phyloP scores from a whole-genome alignment of 2,329 filamentous ascomycete genomes.

The Colletotrichum filicis region DNA sequence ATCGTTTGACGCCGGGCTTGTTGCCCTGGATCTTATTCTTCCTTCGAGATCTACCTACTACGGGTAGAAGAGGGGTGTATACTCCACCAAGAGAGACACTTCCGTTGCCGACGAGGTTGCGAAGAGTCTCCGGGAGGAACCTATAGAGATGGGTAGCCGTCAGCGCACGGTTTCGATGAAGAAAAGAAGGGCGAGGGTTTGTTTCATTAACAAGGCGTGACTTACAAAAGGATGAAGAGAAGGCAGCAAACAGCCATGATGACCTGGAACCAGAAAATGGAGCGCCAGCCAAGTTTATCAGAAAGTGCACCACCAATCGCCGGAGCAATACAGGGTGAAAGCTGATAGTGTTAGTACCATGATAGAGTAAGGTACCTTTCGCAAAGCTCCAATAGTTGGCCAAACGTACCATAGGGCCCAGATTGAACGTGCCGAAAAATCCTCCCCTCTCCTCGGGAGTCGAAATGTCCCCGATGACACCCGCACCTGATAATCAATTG shows the following conservation, averaged over 20 bases:
- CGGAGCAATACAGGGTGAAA: constrained; percentile 60
- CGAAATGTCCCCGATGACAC: constrained; percentile 47
- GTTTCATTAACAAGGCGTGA: too few species aligned
- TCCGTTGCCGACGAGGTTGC: constrained; percentile 43
- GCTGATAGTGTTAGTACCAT: constrained; percentile 13
- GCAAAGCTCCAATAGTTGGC: too few species aligned
- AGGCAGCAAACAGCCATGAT: constrained; percentile 54
- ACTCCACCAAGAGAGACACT: constrained; percentile 33
- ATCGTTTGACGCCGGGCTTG: constrained; percentile 11
- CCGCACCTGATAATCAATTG: constrained; percentile 37
- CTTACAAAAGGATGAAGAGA: constrained; percentile 43
- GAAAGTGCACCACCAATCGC: constrained; percentile 60
- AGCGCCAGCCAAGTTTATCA: constrained; percentile 59
- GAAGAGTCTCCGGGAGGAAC: constrained; percentile 45
- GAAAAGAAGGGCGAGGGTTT: neutral
- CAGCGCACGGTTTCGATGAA: too few species aligned
- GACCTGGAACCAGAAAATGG: constrained; percentile 65
- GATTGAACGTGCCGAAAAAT: constrained; percentile 47
- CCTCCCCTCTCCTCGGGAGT: constrained; percentile 45
- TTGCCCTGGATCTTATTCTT: constrained; percentile 4
- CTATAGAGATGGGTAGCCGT: neutral
- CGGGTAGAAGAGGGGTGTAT: constrained; percentile 35
- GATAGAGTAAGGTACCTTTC: neutral
- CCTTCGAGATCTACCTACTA: constrained; percentile 34
- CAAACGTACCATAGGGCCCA: constrained; percentile 42